These are phyloP conservation scores for Exobasidium rhododendri DNA, from an alignment of 1,284 basidiomycete species.

Conservation along the genomic window DNA sequence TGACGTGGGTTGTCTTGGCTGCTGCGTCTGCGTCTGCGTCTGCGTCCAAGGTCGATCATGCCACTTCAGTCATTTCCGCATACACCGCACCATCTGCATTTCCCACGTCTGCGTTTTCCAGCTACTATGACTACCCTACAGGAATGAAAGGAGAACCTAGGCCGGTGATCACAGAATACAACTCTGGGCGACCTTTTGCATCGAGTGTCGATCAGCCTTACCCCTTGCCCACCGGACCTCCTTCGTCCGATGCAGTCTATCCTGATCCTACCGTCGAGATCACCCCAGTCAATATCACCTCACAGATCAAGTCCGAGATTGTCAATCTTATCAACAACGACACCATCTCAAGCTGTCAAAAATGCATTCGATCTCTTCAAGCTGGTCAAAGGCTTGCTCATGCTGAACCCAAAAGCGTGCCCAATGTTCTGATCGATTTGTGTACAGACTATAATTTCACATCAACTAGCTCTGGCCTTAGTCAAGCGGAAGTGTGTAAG, in stretches of 20 bases:
- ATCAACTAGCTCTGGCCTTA: conserved; percentile 58
- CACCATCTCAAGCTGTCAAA: conserved; percentile 60
- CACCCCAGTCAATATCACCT: conserved; percentile 61
- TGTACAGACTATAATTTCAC: conserved; percentile 66
- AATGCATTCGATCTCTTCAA: conserved; percentile 65
- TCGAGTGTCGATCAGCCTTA: conserved; percentile 65
- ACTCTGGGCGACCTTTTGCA: conserved; percentile 27
- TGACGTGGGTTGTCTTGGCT: not conserved
- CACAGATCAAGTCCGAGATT: conserved; percentile 61
- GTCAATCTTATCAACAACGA: conserved; percentile 32
- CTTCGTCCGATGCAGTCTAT: conserved; percentile 33
- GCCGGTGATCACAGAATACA: conserved; percentile 54
- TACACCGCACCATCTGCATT: conserved; percentile 50
- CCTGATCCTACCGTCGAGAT: conserved; percentile 27
- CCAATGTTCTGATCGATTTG: conserved; percentile 62
- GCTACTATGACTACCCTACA: conserved; percentile 69
- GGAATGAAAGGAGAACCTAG: conserved; percentile 67
- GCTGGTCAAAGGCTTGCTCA: conserved; percentile 67
- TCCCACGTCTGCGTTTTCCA: conserved; percentile 47
- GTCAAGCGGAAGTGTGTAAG: conserved; percentile 58
- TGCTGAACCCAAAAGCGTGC: conserved; percentile 65
- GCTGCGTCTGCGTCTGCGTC: not conserved
- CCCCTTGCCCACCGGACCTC: conserved; percentile 59
- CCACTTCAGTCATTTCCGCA: not conserved
- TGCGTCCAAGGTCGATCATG: not conserved